Evolutionary conservation across 352 stramenopile genomes (phyloP), one percentile per base, ranked within the genome.

Genomic region (Phytophthora pistaciae): DNA sequence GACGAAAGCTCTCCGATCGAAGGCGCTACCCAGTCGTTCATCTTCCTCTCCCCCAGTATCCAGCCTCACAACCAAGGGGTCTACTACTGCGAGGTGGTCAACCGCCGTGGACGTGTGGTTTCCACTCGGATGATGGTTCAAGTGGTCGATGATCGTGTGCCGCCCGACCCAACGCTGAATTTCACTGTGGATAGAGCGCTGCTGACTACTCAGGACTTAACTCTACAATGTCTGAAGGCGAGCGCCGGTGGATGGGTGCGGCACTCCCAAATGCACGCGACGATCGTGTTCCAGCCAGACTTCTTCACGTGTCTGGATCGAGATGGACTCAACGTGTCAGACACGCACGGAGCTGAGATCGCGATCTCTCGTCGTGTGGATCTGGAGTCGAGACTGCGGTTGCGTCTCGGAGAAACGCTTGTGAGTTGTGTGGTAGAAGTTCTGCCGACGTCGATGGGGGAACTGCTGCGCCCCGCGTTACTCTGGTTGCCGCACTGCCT

Each of bases 81-180:
- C 6, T 94, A 92, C 66, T 68, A 83, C 44, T 95, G 87, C 44
- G 62, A 86, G n/a, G 58, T 93, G 29, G 59, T 36, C 9, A 95
- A 93, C 59, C 83, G 83, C 56, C 81, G 80, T 52, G 84, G 87
- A 6, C 46, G 18, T 2, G 60, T 77, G 10, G 2, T 44, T 2
- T 85, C 84, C 3, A 74, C 72, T 3, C 54, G 31, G 0, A 78
- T 90, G 76, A 13, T 73, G 7, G 57, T 92, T 16, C 31, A 68
- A 5, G 82, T 95, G 0, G 74, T 91, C 3, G 79, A 91, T 48
- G 82, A 91, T 46, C 67, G 69, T 2, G 31, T 83, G 20, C 71
- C 58, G 1, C 52, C 64, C 0, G 84, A 93, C 27, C 82, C 82
- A 38, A 79, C 70, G 1, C 31, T 73, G 9, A 74, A 82, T 33